Conservation (phyloP, 495 filamentous ascomycete species). For the Talaromyces nanjingensis region DNA sequence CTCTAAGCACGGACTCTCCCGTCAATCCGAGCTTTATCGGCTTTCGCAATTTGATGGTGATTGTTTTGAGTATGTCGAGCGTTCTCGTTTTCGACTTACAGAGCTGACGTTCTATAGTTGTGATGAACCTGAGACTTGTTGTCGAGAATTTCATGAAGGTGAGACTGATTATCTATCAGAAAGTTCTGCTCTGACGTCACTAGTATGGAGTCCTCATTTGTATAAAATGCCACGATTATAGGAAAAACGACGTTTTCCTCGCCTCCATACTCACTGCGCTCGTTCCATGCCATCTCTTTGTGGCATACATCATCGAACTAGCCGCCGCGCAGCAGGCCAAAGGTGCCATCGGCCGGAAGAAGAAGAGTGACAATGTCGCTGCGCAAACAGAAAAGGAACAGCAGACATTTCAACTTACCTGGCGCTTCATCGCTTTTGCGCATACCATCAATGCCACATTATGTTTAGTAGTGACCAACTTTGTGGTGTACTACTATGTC, state of each 20-base stretch:
- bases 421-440: conserved; percentile 66
- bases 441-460: conserved; percentile 79
- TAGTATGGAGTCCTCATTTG: conserved; percentile 94
- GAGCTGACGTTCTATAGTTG: conserved; percentile 46
- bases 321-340: conserved; percentile 71
- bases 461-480: conserved; percentile 74
- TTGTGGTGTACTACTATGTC: conserved; percentile 79
- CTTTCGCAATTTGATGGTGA: conserved; percentile 93
- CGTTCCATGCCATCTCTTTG: conserved; percentile 81
- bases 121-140: conserved; percentile 85
- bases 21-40: conserved; percentile 77
- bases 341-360: conserved; percentile 51
- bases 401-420: conserved; percentile 57
- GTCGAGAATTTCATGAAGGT: conserved; percentile 98
- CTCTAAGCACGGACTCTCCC: conserved; percentile 74
- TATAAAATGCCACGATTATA: conserved; percentile 82
- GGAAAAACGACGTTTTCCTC: conserved; percentile 66
- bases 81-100: neutral
- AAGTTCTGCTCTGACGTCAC: neutral
- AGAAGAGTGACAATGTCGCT: conserved; percentile 46
- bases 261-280: conserved; percentile 72
- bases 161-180: conserved; percentile 10
- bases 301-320: conserved; percentile 82
- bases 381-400: conserved; percentile 45
- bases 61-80: conserved; percentile 64